These are phyloP conservation scores for Suillus brevipes DNA, from an alignment of 768 basidiomycete species.

Conservation along the genomic window DNA sequence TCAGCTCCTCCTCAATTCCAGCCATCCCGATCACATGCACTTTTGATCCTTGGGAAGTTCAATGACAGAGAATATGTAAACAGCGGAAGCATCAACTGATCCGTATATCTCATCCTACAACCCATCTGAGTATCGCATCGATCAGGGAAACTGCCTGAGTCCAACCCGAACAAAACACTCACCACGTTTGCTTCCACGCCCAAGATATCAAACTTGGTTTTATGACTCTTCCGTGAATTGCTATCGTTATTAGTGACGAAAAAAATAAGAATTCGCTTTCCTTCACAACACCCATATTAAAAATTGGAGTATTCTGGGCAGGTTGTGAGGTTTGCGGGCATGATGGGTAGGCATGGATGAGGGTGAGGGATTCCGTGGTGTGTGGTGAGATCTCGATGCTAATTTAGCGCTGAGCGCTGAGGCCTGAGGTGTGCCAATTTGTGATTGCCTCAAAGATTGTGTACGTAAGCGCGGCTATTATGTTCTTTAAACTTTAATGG, in stretches of 20 bases:
- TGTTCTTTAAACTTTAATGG: too few relatives aligned
- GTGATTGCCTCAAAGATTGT: too few relatives aligned
- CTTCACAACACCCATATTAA: constrained; percentile 30
- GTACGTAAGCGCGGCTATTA: too few relatives aligned
- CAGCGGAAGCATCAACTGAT: constrained; percentile 84
- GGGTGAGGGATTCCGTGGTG: neutral
- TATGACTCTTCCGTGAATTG: constrained; percentile 87
- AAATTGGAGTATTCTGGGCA: constrained; percentile 43
- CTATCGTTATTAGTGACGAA: constrained; percentile 99
- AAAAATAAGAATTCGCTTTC: constrained; percentile 81
- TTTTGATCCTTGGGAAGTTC: constrained; percentile 86
- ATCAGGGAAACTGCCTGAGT: neutral
- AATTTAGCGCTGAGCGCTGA: too few relatives aligned
- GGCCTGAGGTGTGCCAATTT: too few relatives aligned
- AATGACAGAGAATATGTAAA: constrained; percentile 85
- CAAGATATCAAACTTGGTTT: constrained; percentile 87
- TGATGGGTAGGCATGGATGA: constrained; percentile 4
- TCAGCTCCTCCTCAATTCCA: constrained; percentile 91
- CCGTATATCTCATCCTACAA: constrained; percentile 93
- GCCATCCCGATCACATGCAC: constrained; percentile 94
- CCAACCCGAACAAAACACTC: constrained; percentile 29
- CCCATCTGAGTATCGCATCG: neutral
- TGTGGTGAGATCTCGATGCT: neutral
- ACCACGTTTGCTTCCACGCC: constrained; percentile 85
- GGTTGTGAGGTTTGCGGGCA: constrained; percentile 32